Conservation (phyloP, 331 rosid genomes). For the Pyracantha coccinea region DNA sequence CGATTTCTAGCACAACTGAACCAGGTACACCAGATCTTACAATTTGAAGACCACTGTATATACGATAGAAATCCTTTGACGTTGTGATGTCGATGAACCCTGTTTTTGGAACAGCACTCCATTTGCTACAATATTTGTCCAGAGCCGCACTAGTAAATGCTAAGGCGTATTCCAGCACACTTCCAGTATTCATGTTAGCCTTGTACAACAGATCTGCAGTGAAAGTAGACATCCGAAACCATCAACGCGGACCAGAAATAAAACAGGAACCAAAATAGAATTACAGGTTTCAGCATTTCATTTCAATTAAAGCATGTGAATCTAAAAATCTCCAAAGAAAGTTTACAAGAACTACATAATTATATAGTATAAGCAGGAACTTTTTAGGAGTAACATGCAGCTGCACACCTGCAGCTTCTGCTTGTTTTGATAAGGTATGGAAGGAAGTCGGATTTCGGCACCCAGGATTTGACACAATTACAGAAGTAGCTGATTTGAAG, state of each 20-base stretch:
- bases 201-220: conserved; percentile 83
- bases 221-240: conserved; percentile 4
- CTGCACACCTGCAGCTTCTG: conserved; percentile 93
- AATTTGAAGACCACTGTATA: conserved; percentile 97
- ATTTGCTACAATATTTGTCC: conserved; percentile 87
- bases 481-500: conserved; percentile 75
- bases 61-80: conserved; percentile 91
- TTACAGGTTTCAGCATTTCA: neutral
- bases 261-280: conserved; percentile 2
- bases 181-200: conserved; percentile 94
- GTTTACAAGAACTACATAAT: neutral
- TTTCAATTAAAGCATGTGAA: neutral
- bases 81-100: conserved; percentile 95
- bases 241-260: conserved; percentile 8
- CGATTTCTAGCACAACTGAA: neutral
- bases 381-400: neutral
- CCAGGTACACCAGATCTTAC: conserved; percentile 32
- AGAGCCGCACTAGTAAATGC: conserved; percentile 97
- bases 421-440: conserved; percentile 84
- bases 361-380: neutral
- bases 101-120: conserved; percentile 96
- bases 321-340: neutral
- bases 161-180: conserved; percentile 91
- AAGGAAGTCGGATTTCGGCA: conserved; percentile 66
- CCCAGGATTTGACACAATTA: conserved; percentile 59